These are phyloP conservation scores for Cinnamomum chago DNA, from an alignment of 164 flowering plant species.

Conservation along the genomic window DNA sequence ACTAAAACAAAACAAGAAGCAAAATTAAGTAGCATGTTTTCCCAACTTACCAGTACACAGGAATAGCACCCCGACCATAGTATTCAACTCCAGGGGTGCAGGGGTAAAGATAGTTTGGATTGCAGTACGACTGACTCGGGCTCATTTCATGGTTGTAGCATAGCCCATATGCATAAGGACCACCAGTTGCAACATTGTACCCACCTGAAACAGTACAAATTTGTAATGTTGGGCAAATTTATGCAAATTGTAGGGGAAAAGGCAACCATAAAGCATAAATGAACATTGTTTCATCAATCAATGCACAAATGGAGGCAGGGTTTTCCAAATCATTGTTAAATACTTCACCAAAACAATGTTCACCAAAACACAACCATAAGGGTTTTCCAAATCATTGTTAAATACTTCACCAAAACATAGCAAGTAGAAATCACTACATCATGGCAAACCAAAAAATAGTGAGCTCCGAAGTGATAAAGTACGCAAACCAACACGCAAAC, in stretches of 20 bases:
- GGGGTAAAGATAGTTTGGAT: slow-evolving; percentile 58
- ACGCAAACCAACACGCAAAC: too few relatives aligned
- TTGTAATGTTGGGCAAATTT: too few relatives aligned
- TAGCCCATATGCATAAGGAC: slow-evolving; percentile 85
- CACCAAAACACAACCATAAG: too few relatives aligned
- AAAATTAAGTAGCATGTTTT: neutral
- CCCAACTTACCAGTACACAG: slow-evolving; percentile 71
- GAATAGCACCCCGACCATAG: slow-evolving; percentile 93
- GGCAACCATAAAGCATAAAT: too few relatives aligned
- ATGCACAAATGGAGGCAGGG: neutral
- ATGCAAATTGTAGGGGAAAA: too few relatives aligned
- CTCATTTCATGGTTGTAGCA: slow-evolving; percentile 89
- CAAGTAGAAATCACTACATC: neutral
- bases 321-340: neutral
- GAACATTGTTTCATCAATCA: too few relatives aligned
- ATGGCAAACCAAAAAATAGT: neutral
- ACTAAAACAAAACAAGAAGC: neutral
- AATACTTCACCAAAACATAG: neutral
- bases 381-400: neutral
- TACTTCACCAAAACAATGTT: neutral
- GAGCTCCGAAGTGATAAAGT: too few relatives aligned
- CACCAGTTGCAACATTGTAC: slow-evolving; percentile 87
- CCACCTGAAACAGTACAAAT: slow-evolving; percentile 51
- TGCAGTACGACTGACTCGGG: slow-evolving; percentile 73
- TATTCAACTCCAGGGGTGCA: slow-evolving; percentile 85